These are phyloP conservation scores for Globisporangium middletonii DNA, from an alignment of 352 stramenopile species.

Conservation along the genomic window DNA sequence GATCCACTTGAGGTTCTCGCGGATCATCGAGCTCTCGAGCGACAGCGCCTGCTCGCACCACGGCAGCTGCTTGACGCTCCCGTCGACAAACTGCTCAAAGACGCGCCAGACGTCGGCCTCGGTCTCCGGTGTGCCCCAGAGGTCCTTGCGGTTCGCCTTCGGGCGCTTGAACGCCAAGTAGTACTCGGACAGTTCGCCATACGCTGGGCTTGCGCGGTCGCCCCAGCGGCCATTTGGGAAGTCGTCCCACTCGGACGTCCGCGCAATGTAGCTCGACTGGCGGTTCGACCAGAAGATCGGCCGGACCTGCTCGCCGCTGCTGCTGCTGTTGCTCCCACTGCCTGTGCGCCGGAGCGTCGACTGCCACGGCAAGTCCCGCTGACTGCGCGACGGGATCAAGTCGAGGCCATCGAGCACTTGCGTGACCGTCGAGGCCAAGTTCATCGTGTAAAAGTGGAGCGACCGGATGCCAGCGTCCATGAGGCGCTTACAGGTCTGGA, in stretches of 20 bases:
- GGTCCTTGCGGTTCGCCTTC: conserved; percentile 58
- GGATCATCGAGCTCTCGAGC: conserved; percentile 87
- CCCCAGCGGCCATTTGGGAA: conserved; percentile 96
- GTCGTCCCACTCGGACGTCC: conserved; percentile 96
- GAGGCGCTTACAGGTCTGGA: conserved; percentile 91
- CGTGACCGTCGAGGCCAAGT: conserved; percentile 84
- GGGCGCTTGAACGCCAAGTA: conserved; percentile 87
- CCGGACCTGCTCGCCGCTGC: conserved; percentile 82
- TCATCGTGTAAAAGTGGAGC: conserved; percentile 96
- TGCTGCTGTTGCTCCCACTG: conserved; percentile 53
- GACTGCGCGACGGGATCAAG: conserved; percentile 49
- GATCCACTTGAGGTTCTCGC: conserved; percentile 74
- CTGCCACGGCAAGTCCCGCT: conserved; percentile 71
- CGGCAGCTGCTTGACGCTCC: conserved; percentile 86
- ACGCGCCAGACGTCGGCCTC: conserved; percentile 93
- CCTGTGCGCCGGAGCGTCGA: conserved; percentile 55
- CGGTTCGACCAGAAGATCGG: conserved; percentile 99
- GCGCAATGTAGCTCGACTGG: conserved; percentile 94
- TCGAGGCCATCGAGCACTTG: conserved; percentile 78
- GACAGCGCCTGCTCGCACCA: conserved; percentile 97
- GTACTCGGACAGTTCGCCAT: conserved; percentile 94
- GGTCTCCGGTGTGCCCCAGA: conserved; percentile 81
- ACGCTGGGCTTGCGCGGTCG: conserved; percentile 92
- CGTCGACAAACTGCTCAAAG: conserved; percentile 88
- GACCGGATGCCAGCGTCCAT: conserved; percentile 67